phyloP scores from a whole-genome alignment of 2,329 filamentous ascomycete genomes.

The Arthrinium puccinioides region DNA sequence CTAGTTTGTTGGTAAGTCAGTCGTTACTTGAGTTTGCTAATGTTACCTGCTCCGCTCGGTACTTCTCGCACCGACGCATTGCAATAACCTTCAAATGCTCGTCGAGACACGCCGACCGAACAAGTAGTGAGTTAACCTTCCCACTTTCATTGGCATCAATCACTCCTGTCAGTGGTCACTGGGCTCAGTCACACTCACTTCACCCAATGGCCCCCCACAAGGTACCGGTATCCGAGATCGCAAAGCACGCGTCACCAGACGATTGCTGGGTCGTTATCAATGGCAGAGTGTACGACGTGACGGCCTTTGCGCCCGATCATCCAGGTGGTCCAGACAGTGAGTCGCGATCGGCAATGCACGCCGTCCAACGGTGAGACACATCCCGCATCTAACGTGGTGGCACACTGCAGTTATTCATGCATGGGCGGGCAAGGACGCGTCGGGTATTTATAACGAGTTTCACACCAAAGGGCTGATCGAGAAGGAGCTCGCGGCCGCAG shows the following conservation, averaged over 20 bases:
- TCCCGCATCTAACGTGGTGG: not conserved
- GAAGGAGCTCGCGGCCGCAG: slow-evolving; percentile 33
- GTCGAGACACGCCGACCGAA: too few species aligned
- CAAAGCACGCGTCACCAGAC: slow-evolving; percentile 4
- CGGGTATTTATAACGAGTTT: slow-evolving; percentile 42
- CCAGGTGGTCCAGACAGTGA: slow-evolving; percentile 8
- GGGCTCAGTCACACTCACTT: too few species aligned
- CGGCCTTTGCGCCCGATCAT: slow-evolving; percentile 8
- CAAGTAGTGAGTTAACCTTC: too few species aligned
- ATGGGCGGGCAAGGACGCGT: slow-evolving; percentile 48
- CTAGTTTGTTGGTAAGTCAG: too few species aligned
- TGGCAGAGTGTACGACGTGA: slow-evolving; percentile 7
- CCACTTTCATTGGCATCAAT: too few species aligned
- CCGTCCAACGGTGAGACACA: not conserved
- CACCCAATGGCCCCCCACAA: too few species aligned
- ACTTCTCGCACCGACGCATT: too few species aligned
- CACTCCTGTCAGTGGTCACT: too few species aligned
- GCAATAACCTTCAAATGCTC: too few species aligned
- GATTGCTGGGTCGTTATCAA: slow-evolving; percentile 10
- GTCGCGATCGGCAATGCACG: not conserved
- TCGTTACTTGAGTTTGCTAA: too few species aligned
- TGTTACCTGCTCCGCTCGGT: too few species aligned
- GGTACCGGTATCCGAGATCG: too few species aligned
- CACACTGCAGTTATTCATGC: slow-evolving; percentile 7
- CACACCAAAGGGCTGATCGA: slow-evolving; percentile 36